Evolutionary conservation across 345 rosid genomes (phyloP).

Genomic region (Psidium guajava): DNA sequence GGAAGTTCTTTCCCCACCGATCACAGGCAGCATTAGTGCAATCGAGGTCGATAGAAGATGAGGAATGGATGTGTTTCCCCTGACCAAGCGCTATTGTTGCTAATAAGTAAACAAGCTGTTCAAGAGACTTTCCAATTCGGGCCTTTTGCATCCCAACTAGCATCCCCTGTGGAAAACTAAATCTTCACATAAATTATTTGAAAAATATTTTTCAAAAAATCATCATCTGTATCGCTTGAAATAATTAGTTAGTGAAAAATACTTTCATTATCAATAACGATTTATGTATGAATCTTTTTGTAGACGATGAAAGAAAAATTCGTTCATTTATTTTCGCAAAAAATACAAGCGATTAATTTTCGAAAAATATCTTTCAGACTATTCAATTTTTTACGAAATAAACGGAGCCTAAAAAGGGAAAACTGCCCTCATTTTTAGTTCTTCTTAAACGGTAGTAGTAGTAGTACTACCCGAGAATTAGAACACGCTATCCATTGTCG

Average conservation of each 20-base stretch:
- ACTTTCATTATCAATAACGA: background rate
- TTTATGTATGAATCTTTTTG: background rate
- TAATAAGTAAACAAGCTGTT: background rate
- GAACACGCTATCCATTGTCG: background rate
- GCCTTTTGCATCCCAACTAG: background rate
- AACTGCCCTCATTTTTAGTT: background rate
- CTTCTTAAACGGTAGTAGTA: background rate
- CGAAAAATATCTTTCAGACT: too few relatives aligned
- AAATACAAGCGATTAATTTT: background rate
- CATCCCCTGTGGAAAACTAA: background rate
- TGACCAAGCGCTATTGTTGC: background rate
- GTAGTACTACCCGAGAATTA: background rate
- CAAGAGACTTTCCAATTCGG: background rate
- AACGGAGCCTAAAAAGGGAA: background rate
- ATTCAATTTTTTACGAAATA: background rate
- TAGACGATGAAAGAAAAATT: background rate
- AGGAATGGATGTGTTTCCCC: background rate
- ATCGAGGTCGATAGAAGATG: background rate
- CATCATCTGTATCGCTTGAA: too few relatives aligned
- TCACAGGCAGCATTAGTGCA: background rate
- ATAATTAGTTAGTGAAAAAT: too few relatives aligned
- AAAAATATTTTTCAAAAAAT: too few relatives aligned
- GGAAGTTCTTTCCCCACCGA: background rate
- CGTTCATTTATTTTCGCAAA: rapidly evolving
- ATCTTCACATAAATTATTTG: too few relatives aligned